phyloP scores from a whole-genome alignment of 2,329 filamentous ascomycete species.

The Xylaria arbuscula region DNA sequence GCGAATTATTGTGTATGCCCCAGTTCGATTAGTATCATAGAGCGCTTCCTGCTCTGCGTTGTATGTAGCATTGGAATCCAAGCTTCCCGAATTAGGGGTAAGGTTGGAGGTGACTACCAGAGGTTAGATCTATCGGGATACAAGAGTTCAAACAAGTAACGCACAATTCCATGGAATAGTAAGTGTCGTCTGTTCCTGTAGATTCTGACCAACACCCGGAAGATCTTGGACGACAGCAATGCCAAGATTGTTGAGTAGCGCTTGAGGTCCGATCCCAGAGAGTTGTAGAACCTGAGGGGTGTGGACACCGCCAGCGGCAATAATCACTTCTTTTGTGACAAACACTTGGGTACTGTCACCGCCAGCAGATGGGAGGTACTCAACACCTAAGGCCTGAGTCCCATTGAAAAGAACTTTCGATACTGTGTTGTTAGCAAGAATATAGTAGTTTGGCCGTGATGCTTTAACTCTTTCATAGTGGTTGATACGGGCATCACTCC shows the following conservation, averaged over 20 bases:
- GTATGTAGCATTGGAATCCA: conserved; percentile 51
- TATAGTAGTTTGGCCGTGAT: conserved; percentile 67
- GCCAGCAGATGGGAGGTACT: conserved; percentile 58
- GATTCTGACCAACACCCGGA: conserved; percentile 61
- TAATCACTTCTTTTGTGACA: conserved; percentile 56
- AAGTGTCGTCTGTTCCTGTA: conserved; percentile 52
- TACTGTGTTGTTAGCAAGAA: conserved; percentile 68
- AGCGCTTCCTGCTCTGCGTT: conserved; percentile 48
- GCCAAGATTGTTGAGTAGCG: conserved; percentile 51
- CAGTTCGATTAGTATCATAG: conserved; percentile 43
- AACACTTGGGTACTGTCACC: conserved; percentile 55
- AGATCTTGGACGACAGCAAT: conserved; percentile 58
- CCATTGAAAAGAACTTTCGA: conserved; percentile 64
- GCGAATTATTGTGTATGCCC: conserved; percentile 36
- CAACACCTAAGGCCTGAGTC: conserved; percentile 67
- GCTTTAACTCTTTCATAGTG: conserved; percentile 47
- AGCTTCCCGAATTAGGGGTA: conserved; percentile 45
- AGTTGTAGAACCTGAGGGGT: conserved; percentile 61
- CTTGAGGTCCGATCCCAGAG: conserved; percentile 59
- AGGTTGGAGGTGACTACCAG: conserved; percentile 40
- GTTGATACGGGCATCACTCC: conserved; percentile 46
- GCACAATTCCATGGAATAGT: conserved; percentile 40
- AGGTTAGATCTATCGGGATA: conserved; percentile 18
- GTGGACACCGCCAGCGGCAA: conserved; percentile 55
- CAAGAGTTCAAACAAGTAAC: neutral